Evolutionary conservation across 2,329 filamentous ascomycete species (phyloP).

Genomic region (Onygenales sp.): DNA sequence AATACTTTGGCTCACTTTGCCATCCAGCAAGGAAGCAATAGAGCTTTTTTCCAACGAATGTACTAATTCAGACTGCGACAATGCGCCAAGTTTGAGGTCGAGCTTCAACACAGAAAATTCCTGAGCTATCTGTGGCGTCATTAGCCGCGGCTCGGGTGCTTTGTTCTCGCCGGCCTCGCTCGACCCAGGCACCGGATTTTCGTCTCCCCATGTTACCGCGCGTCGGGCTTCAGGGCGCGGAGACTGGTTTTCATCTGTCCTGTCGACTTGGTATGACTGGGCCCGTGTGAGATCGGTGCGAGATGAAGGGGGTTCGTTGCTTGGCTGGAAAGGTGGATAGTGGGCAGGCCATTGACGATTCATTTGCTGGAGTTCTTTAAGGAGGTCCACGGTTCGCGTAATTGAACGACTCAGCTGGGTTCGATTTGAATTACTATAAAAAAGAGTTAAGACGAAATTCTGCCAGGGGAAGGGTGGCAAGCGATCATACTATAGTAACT

Average conservation of each 20-base stretch:
- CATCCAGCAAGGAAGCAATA: conserved; percentile 81
- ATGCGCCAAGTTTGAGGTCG: conserved; percentile 77
- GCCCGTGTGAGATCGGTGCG: conserved; percentile 19
- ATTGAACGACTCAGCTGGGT: conserved; percentile 81
- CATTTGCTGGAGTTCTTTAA: conserved; percentile 77
- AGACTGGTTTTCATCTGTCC: conserved; percentile 13
- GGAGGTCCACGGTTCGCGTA: conserved; percentile 70
- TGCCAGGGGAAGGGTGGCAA: neutral
- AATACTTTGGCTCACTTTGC: conserved; percentile 88
- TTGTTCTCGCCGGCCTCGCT: conserved; percentile 60
- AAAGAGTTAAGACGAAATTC: conserved; percentile 4
- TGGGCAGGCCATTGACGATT: conserved; percentile 90
- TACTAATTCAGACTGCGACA: conserved; percentile 82
- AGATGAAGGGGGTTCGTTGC: conserved; percentile 15
- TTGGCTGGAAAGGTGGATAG: conserved; percentile 59
- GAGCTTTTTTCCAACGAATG: conserved; percentile 90
- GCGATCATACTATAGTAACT: conserved; percentile 63
- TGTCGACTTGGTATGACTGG: conserved; percentile 27
- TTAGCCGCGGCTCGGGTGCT: conserved; percentile 65
- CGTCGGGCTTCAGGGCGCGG: conserved; percentile 49
- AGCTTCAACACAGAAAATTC: conserved; percentile 94
- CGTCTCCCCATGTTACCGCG: conserved; percentile 62
- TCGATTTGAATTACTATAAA: conserved; percentile 67
- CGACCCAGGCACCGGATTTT: conserved; percentile 55
- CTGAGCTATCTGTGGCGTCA: conserved; percentile 85